Evolutionary conservation across 495 filamentous ascomycete species (phyloP).

Genomic region (Copromyces sp.): DNA sequence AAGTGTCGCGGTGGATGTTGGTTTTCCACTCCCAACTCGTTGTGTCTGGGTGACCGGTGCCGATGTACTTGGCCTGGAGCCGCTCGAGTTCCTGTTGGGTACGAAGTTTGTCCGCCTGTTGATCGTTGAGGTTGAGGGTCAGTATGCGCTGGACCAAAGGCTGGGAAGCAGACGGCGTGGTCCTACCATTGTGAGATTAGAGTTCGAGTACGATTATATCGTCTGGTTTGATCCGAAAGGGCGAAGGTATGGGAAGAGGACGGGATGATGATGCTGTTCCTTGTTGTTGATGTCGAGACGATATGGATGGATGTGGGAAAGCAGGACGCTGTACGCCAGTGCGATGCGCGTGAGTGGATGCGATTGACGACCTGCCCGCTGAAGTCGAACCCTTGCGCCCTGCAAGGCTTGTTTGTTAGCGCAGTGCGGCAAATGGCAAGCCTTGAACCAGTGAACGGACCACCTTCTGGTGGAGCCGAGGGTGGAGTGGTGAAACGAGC

Average conservation of each 20-base stretch:
- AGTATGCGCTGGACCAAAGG: neutral
- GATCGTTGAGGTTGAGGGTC: neutral
- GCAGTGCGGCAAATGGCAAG: neutral
- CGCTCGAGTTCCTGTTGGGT: slow-evolving; percentile 94
- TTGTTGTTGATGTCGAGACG: neutral
- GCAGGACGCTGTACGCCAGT: neutral
- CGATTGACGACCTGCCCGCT: neutral
- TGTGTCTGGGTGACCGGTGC: slow-evolving; percentile 96
- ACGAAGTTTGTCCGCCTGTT: slow-evolving; percentile 89
- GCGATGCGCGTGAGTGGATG: neutral
- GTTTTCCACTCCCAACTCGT: slow-evolving; percentile 92
- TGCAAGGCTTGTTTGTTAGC: neutral
- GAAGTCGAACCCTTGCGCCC: neutral
- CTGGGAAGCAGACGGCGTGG: neutral
- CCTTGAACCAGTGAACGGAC: neutral
- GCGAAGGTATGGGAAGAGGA: neutral
- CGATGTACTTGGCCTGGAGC: slow-evolving; percentile 87
- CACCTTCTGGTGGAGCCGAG: neutral
- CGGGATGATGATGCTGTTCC: neutral
- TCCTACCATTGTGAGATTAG: neutral
- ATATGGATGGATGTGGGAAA: neutral
- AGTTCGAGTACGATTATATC: neutral
- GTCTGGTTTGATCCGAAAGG: neutral
- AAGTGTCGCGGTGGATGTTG: slow-evolving; percentile 81
- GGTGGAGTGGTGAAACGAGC: neutral